These are phyloP conservation scores for Fusarium denticulatum DNA, from an alignment of 2,329 filamentous ascomycete genomes.

Conservation along the genomic window DNA sequence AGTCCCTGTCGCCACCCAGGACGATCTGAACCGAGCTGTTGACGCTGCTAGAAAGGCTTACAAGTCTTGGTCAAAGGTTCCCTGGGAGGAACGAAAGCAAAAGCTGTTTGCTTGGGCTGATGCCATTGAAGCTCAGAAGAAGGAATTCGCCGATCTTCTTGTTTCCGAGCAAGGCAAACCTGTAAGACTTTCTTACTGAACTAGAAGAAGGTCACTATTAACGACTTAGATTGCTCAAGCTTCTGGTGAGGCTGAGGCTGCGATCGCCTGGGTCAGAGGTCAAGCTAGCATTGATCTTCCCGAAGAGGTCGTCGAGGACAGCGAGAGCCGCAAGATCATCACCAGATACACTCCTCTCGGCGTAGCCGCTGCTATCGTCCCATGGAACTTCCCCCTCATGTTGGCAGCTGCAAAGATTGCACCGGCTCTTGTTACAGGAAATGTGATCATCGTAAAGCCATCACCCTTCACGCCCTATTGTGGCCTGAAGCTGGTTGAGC, in stretches of 20 bases:
- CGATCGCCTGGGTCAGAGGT: constrained; percentile 43
- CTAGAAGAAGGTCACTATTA: rapidly evolving
- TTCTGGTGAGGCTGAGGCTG: constrained; percentile 35
- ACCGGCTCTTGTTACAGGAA: constrained; percentile 66
- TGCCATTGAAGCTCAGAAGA: constrained; percentile 32
- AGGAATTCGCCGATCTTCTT: constrained; percentile 38
- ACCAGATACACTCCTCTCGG: constrained; percentile 54
- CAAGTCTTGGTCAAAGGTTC: constrained; percentile 41
- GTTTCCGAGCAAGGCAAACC: constrained; percentile 47
- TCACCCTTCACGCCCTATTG: constrained; percentile 68
- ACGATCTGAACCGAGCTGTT: constrained; percentile 41
- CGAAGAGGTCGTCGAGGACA: constrained; percentile 54
- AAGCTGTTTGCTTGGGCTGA: constrained; percentile 41
- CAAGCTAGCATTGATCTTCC: constrained; percentile 43
- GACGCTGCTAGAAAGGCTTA: constrained; percentile 40
- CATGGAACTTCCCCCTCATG: constrained; percentile 68
- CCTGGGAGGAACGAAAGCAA: constrained; percentile 36
- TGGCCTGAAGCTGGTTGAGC: constrained; percentile 67
- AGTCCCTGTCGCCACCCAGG: constrained; percentile 40
- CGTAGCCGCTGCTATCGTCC: constrained; percentile 58
- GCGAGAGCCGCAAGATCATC: constrained; percentile 42
- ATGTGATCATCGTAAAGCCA: constrained; percentile 65
- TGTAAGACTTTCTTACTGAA: not conserved
- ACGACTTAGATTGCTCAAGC: constrained; percentile 34
- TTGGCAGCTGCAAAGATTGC: constrained; percentile 64